phyloP scores from a whole-genome alignment of 2,329 filamentous ascomycete species.

The Pseudocercospora eumusae region DNA sequence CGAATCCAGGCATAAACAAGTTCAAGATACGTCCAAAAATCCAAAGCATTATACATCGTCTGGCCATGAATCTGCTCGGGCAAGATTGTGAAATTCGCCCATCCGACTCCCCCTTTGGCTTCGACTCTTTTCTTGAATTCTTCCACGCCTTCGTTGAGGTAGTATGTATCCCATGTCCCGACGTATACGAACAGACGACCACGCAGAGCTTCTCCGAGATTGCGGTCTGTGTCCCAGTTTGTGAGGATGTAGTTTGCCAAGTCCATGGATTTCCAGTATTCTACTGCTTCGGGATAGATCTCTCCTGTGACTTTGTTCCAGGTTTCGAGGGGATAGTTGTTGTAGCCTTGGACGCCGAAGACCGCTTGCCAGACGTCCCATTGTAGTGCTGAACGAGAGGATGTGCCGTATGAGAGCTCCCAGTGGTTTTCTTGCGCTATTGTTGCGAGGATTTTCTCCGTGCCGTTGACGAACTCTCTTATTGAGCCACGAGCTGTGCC shows the following conservation, averaged over 20 bases:
- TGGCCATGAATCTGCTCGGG: conserved; percentile 40
- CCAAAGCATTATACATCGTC: conserved; percentile 37
- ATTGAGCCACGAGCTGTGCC: conserved; percentile 40
- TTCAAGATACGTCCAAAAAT: conserved; percentile 42
- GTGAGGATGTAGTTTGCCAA: conserved; percentile 39
- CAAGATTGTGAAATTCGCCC: conserved; percentile 44
- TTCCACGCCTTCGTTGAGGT: conserved; percentile 42
- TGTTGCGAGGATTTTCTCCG: conserved; percentile 25
- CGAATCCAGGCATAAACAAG: conserved; percentile 37
- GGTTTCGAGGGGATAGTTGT: conserved; percentile 43
- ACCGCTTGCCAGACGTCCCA: conserved; percentile 46
- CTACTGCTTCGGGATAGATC: conserved; percentile 42
- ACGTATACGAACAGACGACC: conserved; percentile 43
- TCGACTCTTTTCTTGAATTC: conserved; percentile 42
- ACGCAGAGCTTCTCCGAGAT: conserved; percentile 40
- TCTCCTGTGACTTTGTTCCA: conserved; percentile 46
- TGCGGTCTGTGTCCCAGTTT: conserved; percentile 39
- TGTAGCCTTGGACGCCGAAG: conserved; percentile 42
- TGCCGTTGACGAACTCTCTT: conserved; percentile 27
- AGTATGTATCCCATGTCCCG: conserved; percentile 42
- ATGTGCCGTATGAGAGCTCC: conserved; percentile 43
- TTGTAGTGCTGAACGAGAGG: conserved; percentile 39
- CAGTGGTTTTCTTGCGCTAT: conserved; percentile 43
- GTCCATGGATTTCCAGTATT: conserved; percentile 43
- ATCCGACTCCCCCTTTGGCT: conserved; percentile 38